Evolutionary conservation across 139 green algal genomes (phyloP).

Genomic region (Limnomonas spitsbergensis): DNA sequence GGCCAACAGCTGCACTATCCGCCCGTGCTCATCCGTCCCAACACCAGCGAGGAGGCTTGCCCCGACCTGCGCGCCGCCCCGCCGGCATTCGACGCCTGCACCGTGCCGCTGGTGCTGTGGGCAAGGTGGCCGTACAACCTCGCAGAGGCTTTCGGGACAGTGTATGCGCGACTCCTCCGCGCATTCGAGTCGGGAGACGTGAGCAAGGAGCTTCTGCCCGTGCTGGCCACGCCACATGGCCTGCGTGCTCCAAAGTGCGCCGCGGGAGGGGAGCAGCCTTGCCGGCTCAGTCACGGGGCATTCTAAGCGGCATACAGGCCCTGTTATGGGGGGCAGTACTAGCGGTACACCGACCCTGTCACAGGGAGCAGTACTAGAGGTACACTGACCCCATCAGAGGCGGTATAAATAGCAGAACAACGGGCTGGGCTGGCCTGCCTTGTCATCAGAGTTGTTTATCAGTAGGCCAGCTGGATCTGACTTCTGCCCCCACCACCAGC

Average conservation of each 20-base stretch:
- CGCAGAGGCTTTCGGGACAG: conserved; percentile 3
- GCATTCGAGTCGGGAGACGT: not conserved
- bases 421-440: no score
- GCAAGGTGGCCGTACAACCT: conserved; percentile 16
- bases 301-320: no score
- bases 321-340: no score
- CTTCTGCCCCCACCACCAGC: no score
- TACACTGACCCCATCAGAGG: no score
- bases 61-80: not conserved
- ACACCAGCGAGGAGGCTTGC: conserved; percentile 13
- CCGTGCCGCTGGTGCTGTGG: conserved; percentile 4
- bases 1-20: not conserved
- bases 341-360: no score
- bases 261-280: not conserved
- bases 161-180: not conserved
- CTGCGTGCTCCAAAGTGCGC: not conserved
- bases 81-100: conserved; percentile 1
- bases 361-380: no score
- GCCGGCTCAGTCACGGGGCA: no score
- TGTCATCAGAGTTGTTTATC: no score
- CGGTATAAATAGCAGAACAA: no score
- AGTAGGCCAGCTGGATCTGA: no score
- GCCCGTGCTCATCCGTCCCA: not conserved
- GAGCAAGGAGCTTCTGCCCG: not conserved
- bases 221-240: conserved; percentile 12